A percentile compares a stretch with the other conserved stretches of the same genome.
Evolutionary conservation across 2,329 filamentous ascomycete genomes (phyloP).

Genomic region (Arthrobotrys iridis): DNA sequence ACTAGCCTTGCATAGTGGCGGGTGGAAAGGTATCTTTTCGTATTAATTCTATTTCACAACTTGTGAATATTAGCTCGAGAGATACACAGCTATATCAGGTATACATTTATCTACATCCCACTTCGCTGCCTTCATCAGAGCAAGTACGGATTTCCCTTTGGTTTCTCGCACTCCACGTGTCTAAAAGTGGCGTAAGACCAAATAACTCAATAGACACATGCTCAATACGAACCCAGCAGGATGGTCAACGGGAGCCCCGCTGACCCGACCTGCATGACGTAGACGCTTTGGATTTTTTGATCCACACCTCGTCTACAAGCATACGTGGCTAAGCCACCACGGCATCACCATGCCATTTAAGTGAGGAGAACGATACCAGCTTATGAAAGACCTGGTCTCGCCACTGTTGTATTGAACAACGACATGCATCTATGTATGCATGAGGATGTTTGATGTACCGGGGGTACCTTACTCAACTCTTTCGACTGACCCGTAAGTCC

Average conservation of each 20-base stretch:
- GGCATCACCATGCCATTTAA: background rate
- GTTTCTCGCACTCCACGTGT: conserved; percentile 26
- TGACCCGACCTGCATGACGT: conserved; percentile 36
- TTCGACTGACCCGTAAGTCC: conserved; percentile 10
- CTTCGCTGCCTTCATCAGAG: conserved; percentile 11
- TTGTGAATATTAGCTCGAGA: background rate
- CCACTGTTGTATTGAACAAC: background rate
- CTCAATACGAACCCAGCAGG: conserved; percentile 20
- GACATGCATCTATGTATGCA: conserved; percentile 3
- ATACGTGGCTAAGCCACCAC: conserved; percentile 33
- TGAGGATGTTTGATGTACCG: background rate
- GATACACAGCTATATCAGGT: background rate
- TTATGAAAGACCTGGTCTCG: conserved; percentile 34
- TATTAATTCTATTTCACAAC: conserved; percentile 3
- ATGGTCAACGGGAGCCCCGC: conserved; percentile 38
- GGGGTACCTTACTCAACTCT: background rate
- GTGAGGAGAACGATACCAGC: background rate
- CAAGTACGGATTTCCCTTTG: conserved; percentile 5
- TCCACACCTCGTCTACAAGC: conserved; percentile 4
- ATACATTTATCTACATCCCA: conserved; percentile 34
- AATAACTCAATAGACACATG: conserved; percentile 6
- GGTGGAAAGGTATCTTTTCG: conserved; percentile 2
- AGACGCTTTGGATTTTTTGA: background rate
- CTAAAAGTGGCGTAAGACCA: conserved; percentile 29
- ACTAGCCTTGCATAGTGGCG: conserved; percentile 18